Base-by-base conservation (phyloP, 225 moss, liverwort and hornwort genomes). In the Polytrichum formosum region DNA sequence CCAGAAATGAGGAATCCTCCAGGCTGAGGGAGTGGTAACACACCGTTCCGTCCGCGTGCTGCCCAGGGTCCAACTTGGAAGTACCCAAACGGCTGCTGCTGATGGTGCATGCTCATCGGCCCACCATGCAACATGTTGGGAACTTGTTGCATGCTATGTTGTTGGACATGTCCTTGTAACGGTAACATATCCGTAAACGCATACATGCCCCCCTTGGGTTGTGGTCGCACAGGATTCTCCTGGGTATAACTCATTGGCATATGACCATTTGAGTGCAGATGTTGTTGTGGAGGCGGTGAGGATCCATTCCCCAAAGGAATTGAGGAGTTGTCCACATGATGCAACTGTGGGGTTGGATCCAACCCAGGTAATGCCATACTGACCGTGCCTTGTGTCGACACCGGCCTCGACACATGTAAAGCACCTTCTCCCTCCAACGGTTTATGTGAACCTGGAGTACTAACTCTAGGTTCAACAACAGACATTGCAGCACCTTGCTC, bases 21-120 rank as follows among this genome's bases (percentile, higher is more conserved):
- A 46, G 78, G 77, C 71, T 85, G 85, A 22, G 85, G 85, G 35
- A 79, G 79, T 17, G 85, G 79, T 2, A 85, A 67, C 26, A 85
- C 79, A 35, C 85, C 81, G 59, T 62, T 67, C 46, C 67, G 75
- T 67, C 81, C 85, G 67, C 75, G 78, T 66, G 77, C 64, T 28
- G 75, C 22, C 84, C 84, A 84, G 0, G 81, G 65, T 8, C 74
- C 82, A 56, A 79, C 67, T 72, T 73, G 82, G 18, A 55, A 82
- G 63, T 71, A 82, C 1, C 79, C 85, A 18, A 77, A 85, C 8
- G 82, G 56, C 62, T 72, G 73, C 55, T 73, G 69, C 56, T 73
- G 69, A 72, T 79, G 70, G 63, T 74, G 82, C 54, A 85, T 29
- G 25, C 55, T 60, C 59, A 70, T 26, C 22, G 59, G 28, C 13